Evolutionary conservation across 2,329 filamentous ascomycete species (phyloP).

Genomic region (Botryosphaeria agaves): DNA sequence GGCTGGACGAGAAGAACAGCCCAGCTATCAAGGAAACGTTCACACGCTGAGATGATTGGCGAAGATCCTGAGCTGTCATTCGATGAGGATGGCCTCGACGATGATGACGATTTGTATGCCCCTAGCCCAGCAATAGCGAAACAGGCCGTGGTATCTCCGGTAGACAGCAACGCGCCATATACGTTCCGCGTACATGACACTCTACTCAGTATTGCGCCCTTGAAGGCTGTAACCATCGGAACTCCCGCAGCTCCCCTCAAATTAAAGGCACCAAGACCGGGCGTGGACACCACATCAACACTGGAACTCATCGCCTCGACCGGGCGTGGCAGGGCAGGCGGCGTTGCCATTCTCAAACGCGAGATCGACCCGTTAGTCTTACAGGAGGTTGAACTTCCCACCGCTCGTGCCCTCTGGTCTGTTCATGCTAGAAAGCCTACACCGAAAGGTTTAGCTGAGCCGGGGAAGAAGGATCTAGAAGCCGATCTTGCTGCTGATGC

Average conservation of each 20-base stretch:
- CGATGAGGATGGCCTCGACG: slow-evolving; percentile 41
- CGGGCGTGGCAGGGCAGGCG: slow-evolving; percentile 48
- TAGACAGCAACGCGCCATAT: slow-evolving; percentile 35
- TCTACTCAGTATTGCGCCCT: slow-evolving; percentile 61
- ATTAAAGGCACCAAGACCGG: slow-evolving; percentile 3
- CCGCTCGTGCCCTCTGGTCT: slow-evolving; percentile 66
- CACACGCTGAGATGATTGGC: slow-evolving; percentile 40
- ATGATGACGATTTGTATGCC: slow-evolving; percentile 45
- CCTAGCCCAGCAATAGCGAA: slow-evolving; percentile 33
- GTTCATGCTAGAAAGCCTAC: slow-evolving; percentile 51
- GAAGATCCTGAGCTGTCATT: slow-evolving; percentile 25
- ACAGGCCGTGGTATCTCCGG: slow-evolving; percentile 14
- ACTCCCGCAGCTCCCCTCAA: slow-evolving; percentile 23
- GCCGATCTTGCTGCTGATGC: slow-evolving; percentile 28
- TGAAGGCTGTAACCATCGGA: slow-evolving; percentile 58
- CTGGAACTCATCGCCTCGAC: slow-evolving; percentile 38
- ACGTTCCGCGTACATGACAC: slow-evolving; percentile 62
- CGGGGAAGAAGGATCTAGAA: slow-evolving; percentile 24
- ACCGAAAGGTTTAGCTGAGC: slow-evolving; percentile 36
- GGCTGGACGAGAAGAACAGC: slow-evolving; percentile 57
- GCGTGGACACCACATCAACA: slow-evolving; percentile 3
- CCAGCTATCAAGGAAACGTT: slow-evolving; percentile 44
- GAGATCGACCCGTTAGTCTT: slow-evolving; percentile 59
- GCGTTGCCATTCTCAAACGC: slow-evolving; percentile 59
- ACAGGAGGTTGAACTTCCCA: slow-evolving; percentile 52